Evolutionary conservation across 176 grass and related monocot genomes (phyloP), one percentile per base, ranked within the genome.

Genomic region (Aegilops longissima): DNA sequence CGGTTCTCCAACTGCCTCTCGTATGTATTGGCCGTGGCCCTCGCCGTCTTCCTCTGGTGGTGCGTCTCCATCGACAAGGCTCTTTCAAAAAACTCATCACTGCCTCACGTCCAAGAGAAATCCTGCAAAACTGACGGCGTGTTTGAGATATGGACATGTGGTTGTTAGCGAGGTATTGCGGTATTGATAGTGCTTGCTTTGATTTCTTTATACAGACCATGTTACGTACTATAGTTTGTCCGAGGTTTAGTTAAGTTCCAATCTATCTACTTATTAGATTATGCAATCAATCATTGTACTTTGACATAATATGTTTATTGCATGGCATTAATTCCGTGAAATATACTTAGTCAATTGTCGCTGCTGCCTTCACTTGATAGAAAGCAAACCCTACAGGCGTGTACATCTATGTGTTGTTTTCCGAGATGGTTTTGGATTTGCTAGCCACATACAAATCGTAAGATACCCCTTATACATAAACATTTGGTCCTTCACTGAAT

Each of bases 41-140:
- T 72, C 69, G 20, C 39, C 20, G 36, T 72, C 69, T 42, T 72
- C 35, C 35, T 72, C 20, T 40, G 69, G 36, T 20, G 36, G 69
- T 72, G 69, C 69, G 12, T 73, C 70, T 73, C 70, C 70, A 23
- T 73, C 36, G 21, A 73, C 20, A 73, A 36, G 70, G 38, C 70
- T 73, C 9, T 73, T 44, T 73, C 38, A 42, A n/a, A 12, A 17
- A 70, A 21, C 34, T 21, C 33, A 24, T n/a, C n/a, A 6, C 14
- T 52, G 70, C 2, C 38, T 73, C 38, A 45, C 21, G 20, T 39
- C 70, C 2, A 73, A 44, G 70, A 11, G 45, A 10, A 61, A 21
- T 3, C 56, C 16, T n/a, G 56, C 20, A 44, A 73, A 73, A 73
- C 70, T 13, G 70, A 42, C 5, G 70, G n/a, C n/a, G 21, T 23